Conservation (phyloP, 2,329 filamentous ascomycete genomes). For the Diplodia intermedia region DNA sequence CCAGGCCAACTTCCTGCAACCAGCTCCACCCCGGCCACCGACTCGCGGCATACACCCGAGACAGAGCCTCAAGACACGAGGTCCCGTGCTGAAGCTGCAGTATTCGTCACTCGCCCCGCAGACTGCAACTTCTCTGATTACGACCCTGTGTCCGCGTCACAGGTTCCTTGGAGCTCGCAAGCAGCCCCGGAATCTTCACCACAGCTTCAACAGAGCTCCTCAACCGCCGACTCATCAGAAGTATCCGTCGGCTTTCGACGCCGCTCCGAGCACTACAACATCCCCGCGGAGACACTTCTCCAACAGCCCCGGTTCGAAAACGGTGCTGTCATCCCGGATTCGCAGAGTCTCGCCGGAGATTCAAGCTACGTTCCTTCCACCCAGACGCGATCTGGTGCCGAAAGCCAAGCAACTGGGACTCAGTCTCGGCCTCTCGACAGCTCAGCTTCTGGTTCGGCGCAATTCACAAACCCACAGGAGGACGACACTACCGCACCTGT, state of each 20-base stretch:
- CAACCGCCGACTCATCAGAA: constrained; percentile 5
- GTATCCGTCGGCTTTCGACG: constrained; percentile 8
- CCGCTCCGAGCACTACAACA: constrained; percentile 15
- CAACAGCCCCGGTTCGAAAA: constrained; percentile 32
- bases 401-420: background rate
- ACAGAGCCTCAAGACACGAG: background rate
- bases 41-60: background rate
- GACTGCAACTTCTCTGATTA: constrained; percentile 39
- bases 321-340: constrained; percentile 40
- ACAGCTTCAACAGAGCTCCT: background rate
- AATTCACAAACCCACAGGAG: constrained; percentile 21
- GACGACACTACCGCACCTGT: constrained; percentile 28
- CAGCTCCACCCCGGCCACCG: background rate
- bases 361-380: constrained; percentile 39
- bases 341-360: constrained; percentile 38
- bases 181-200: background rate
- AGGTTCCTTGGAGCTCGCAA: constrained; percentile 24
- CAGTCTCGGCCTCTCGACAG: constrained; percentile 2
- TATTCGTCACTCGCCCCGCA: constrained; percentile 33
- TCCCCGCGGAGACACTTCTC: constrained; percentile 17
- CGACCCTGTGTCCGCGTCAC: constrained; percentile 38
- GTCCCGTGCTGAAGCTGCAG: background rate
- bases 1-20: background rate
- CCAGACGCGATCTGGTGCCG: constrained; percentile 33
- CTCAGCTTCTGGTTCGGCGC: constrained; percentile 13